phyloP scores from a whole-genome alignment of 805 yeast species.

The Candida ulmi region DNA sequence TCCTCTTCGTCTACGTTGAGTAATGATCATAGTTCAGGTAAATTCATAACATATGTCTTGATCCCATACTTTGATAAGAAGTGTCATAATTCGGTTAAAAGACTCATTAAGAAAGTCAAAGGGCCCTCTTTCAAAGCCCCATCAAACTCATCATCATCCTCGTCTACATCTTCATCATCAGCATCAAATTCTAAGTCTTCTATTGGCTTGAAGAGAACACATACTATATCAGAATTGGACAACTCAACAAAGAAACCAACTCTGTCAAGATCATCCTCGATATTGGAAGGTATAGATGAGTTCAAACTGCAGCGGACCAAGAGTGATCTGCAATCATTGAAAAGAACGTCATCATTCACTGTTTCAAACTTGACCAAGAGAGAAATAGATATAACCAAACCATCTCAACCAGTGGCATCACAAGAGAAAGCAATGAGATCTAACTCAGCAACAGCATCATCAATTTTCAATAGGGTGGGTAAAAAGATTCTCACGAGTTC shows the following conservation, averaged over 20 bases:
- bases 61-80: constrained; percentile 48
- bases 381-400: constrained; percentile 22
- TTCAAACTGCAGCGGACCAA: constrained; percentile 16
- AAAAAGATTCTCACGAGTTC: constrained; percentile 13
- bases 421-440: not conserved
- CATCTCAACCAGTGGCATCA: constrained; percentile 3
- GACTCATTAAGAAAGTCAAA: constrained; percentile 41
- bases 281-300: constrained; percentile 19
- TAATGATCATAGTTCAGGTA: constrained; percentile 35
- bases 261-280: constrained; percentile 14
- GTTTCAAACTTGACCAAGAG: constrained; percentile 19
- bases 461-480: constrained; percentile 24
- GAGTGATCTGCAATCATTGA: constrained; percentile 18
- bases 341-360: constrained; percentile 21
- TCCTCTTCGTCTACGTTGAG: constrained; percentile 21
- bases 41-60: constrained; percentile 46
- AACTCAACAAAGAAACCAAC: constrained; percentile 9
- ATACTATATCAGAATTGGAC: not conserved
- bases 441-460: not conserved
- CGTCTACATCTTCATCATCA: not conserved
- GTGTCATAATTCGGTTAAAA: constrained; percentile 41
- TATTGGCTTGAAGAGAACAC: not conserved
- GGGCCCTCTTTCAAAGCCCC: constrained; percentile 29
- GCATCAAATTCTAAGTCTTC: constrained; percentile 1
- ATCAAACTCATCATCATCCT: no score